Percentiles rank a stretch among this genome's conserved stretches.
phyloP scores from a whole-genome alignment of 805 yeast genomes.

The Candida piceae region DNA sequence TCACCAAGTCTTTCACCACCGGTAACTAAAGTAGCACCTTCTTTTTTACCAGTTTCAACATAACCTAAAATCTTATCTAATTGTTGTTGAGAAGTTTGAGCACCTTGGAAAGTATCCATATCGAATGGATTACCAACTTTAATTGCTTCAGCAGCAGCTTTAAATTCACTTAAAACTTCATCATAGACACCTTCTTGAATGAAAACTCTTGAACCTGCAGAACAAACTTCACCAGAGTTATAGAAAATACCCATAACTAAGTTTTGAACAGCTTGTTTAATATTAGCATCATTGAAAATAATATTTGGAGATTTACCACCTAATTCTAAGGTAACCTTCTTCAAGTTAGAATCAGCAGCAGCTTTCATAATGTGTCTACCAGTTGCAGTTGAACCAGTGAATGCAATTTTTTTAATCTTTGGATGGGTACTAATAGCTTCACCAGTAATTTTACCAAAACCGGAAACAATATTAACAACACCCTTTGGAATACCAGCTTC shows the following conservation, averaged over 20 bases:
- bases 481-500: conserved; percentile 74
- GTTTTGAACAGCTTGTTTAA: conserved; percentile 44
- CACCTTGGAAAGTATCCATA: conserved; percentile 65
- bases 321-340: conserved; percentile 74
- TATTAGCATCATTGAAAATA: conserved; percentile 64
- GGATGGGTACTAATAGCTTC: conserved; percentile 65
- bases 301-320: conserved; percentile 84
- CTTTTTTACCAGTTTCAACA: conserved; percentile 60
- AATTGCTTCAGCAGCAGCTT: conserved; percentile 50
- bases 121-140: conserved; percentile 77
- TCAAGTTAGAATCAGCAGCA: conserved; percentile 67
- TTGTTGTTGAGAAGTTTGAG: conserved; percentile 69
- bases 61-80: conserved; percentile 63
- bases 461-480: conserved; percentile 69
- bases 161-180: conserved; percentile 52
- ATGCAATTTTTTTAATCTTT: conserved; percentile 67
- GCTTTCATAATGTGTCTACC: conserved; percentile 68
- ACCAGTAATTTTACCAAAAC: conserved; percentile 72
- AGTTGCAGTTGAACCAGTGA: conserved; percentile 76
- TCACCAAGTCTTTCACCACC: conserved; percentile 66
- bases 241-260: conserved; percentile 66
- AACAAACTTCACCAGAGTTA: conserved; percentile 81
- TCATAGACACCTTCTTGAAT: conserved; percentile 72
- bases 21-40: conserved; percentile 61
- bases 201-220: conserved; percentile 77